These are phyloP conservation scores for Cucumis cinereus DNA, from an alignment of 306 rosid species.

Conservation along the genomic window DNA sequence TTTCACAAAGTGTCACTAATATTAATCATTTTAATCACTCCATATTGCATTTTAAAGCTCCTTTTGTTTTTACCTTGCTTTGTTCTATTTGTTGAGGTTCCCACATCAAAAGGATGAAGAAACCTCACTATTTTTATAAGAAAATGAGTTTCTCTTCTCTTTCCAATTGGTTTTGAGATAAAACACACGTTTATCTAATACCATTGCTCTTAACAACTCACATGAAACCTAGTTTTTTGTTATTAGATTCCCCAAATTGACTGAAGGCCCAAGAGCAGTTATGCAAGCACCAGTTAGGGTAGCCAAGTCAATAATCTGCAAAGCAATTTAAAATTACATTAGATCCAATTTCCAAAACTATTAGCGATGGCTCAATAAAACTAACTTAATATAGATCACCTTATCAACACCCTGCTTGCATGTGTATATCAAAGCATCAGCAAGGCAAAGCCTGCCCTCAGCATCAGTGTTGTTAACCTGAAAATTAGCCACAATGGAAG, in stretches of 20 bases:
- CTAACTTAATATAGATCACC: constrained; percentile 21
- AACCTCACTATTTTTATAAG: no score
- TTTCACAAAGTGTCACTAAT: not conserved
- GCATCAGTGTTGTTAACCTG: constrained; percentile 99
- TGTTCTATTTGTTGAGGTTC: no score
- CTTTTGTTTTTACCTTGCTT: no score
- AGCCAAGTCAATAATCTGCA: constrained; percentile 84
- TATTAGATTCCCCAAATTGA: not conserved
- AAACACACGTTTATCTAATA: no score
- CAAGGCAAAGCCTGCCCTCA: constrained; percentile 95
- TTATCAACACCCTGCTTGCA: constrained; percentile 96
- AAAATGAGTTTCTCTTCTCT: no score
- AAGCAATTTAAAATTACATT: constrained; percentile 14
- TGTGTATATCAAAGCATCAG: constrained; percentile 87
- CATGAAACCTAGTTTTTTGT: not conserved
- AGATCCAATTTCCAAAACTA: constrained; percentile 2
- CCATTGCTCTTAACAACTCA: not conserved
- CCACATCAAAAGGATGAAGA: no score
- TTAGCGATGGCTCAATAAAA: not conserved
- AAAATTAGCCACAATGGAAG: not conserved
- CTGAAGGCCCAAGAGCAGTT: constrained; percentile 84
- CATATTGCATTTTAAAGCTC: no score
- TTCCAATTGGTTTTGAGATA: no score
- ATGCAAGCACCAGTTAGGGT: constrained; percentile 89
- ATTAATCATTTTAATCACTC: no score